Evolutionary conservation across 2,329 filamentous ascomycete genomes (phyloP), one percentile per base, ranked within the genome.

Genomic region (Aureobasidium sp.): DNA sequence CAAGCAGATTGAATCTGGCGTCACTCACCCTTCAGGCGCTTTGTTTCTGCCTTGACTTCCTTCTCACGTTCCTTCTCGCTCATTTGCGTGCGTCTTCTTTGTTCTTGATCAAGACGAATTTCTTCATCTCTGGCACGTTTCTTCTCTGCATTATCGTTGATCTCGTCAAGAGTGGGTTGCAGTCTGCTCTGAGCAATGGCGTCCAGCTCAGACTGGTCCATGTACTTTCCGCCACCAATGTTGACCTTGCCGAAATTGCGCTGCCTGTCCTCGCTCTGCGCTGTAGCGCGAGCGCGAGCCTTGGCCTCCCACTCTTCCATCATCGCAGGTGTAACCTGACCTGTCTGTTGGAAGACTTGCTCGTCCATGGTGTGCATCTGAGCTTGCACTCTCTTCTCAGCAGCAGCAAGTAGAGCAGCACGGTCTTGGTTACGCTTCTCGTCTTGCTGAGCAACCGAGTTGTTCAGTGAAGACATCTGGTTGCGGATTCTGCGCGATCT

Each of bases 131-230:
- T 82, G 53, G 87, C 89, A 42, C 84, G 81, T 71, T 91, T 87
- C 64, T 81, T 81, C 70, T 91, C 88, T 0, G 89, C 89, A 70
- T 87, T 89, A 57, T 89, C 86, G 59, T 87, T 86, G 65, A 97
- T 94, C 66, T 95, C 89, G 67, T 96, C 87, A 6, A 97, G 74
- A 0, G 94, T 85, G 5, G 92, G 92, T 72, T 93, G 89, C 17
- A 97, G 83, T 67, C 87, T 85, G 49, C 82, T 84, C 14, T 85
- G 82, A 2, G 92, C 92, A 67, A 96, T 89, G 6, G 84, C 85
- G 66, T 97, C 86, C 17, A 97, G 85, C 52, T 91, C 89, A 5
- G 84, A 80, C 67, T 88, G 85, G 41, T 91, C 84, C 79, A 97
- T 86, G 69, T 87, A 91, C 69, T 84, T 90, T 8, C 91, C 90